A percentile compares a stretch with the other conserved stretches of the same genome.
These are phyloP conservation scores for Brassica carinata DNA, from an alignment of 345 rosid genomes.

Conservation along the genomic window DNA sequence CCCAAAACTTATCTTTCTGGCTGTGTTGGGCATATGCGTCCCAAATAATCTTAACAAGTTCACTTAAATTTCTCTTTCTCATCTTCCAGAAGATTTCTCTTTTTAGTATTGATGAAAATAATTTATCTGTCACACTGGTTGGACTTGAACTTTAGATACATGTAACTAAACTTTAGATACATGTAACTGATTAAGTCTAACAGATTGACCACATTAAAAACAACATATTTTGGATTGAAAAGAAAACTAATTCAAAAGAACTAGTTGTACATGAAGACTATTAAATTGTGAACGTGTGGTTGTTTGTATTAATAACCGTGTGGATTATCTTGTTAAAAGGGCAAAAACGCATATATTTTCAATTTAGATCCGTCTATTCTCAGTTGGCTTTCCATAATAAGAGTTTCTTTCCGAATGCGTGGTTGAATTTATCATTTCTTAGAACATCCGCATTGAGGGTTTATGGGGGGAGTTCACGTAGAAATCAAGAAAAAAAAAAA, in stretches of 20 bases:
- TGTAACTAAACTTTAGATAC: too few species aligned
- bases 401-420: not conserved
- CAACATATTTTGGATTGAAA: not conserved
- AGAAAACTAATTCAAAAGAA: not conserved
- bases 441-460: too few species aligned
- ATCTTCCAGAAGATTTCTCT: constrained; percentile 25
- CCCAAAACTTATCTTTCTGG: constrained; percentile 14
- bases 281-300: not conserved
- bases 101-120: constrained; percentile 9
- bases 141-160: too few species aligned
- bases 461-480: too few species aligned
- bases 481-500: too few species aligned
- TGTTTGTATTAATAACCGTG: not conserved
- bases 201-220: not conserved
- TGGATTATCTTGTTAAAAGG: not conserved
- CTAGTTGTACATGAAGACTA: not conserved
- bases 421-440: not conserved
- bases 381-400: not conserved
- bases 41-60: constrained; percentile 23
- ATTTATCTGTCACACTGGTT: not conserved
- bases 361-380: not conserved
- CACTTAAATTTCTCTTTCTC: constrained; percentile 37
- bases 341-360: not conserved
- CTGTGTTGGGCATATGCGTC: constrained; percentile 18
- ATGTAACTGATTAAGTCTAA: not conserved